Evolutionary conservation across 2,329 filamentous ascomycete species (phyloP).

Genomic region (Colletotrichum karsti): DNA sequence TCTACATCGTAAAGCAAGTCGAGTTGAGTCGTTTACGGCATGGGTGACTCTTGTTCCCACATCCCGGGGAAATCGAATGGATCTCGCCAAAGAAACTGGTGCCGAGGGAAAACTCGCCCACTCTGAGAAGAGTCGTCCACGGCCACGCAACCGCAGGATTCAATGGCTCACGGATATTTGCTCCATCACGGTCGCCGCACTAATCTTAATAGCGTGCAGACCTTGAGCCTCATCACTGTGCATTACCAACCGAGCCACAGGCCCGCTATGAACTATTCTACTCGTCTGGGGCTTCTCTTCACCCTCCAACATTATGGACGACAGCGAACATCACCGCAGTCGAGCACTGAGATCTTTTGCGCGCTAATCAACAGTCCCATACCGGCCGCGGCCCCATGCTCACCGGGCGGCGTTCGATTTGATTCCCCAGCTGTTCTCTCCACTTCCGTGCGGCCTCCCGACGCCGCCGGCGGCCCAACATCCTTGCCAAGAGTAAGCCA

Average conservation of each 20-base stretch:
- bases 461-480: neutral
- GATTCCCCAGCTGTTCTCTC: neutral
- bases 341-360: too few species aligned
- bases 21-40: neutral
- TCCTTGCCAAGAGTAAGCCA: neutral
- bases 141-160: neutral
- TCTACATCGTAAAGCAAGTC: too few species aligned
- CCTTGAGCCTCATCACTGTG: neutral
- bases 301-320: too few species aligned
- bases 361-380: too few species aligned
- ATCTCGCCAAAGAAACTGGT: too few species aligned
- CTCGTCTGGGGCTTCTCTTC: neutral
- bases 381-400: too few species aligned
- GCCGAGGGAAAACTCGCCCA: neutral
- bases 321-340: too few species aligned
- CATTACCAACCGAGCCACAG: neutral
- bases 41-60: conserved; percentile 9
- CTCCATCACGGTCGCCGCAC: neutral
- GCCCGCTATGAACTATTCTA: neutral
- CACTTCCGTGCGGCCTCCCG: neutral
- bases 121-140: neutral
- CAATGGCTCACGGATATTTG: neutral
- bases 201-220: neutral
- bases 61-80: neutral
- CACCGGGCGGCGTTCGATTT: too few species aligned